Evolutionary conservation across 2,329 filamentous ascomycete genomes (phyloP), one percentile per base, ranked within the genome.

Genomic region (Pseudogymnoascus sp.): DNA sequence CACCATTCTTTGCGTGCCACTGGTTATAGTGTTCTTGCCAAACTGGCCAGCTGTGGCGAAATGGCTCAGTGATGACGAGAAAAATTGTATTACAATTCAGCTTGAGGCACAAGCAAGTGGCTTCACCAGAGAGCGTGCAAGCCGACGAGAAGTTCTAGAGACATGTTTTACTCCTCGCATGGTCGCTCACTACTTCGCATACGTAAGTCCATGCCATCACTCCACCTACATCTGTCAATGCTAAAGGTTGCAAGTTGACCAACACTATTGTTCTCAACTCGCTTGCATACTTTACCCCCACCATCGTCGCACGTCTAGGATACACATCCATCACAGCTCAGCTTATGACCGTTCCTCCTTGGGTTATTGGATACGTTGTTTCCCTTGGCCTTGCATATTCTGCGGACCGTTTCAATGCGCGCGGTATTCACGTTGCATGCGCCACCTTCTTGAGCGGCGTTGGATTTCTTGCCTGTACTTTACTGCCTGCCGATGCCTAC

Each of bases 391-490:
- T 75, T 18, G 77, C 83, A 1, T 86, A 79, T 75, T 85, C 83
- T 0, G 84, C 83, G 3, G 86, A 89, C 69, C 79, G 75, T 65
- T 82, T 79, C 75, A 84, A 85, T 66, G 79, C 80, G 37, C 79
- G 80, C 14, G 80, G 77, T 14, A 68, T 79, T 11, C 79, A 82
- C 66, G 23, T 74, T 44, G 67, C 69, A 2, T 64, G 68, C 1
- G 68, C 70, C 12, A 73, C 72, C 4, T 38, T 67, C 3, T 63
- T 71, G 5, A 72, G 73, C 7, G 73, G 73, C 11, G 23, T 67
- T 5, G 73, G 73, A 11, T 75, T 71, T 72, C 66, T 75, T 10
- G 71, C 69, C 0, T 72, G 71, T 1, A 71, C 70, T 3, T 64
- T 73, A 1, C 66, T 75, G 1, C 72, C 72, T 1, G 33, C 59